These are phyloP conservation scores for Aspergillus affinis DNA, from an alignment of 495 filamentous ascomycete genomes.

Conservation along the genomic window DNA sequence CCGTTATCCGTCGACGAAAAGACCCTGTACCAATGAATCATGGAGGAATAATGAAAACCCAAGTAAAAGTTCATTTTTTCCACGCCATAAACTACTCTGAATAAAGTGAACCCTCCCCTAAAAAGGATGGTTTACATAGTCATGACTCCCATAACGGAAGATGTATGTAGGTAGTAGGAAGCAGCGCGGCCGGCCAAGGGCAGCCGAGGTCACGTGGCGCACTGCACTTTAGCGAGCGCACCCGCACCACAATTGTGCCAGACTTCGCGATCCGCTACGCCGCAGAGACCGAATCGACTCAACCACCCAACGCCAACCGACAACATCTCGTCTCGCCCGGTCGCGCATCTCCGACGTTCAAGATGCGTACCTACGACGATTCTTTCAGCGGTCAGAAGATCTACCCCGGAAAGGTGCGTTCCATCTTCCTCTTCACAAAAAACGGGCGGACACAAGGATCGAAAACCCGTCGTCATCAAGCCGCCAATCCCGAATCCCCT, in stretches of 20 bases:
- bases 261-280: slow-evolving; percentile 32
- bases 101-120: not conserved
- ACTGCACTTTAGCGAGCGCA: slow-evolving; percentile 48
- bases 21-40: not conserved
- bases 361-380: slow-evolving; percentile 98
- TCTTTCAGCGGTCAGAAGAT: slow-evolving; percentile 97
- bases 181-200: slow-evolving; percentile 32
- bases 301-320: slow-evolving; percentile 53
- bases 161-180: slow-evolving; percentile 2
- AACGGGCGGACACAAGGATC: not conserved
- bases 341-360: slow-evolving; percentile 59
- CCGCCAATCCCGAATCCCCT: not conserved
- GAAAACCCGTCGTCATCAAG: slow-evolving; percentile 8
- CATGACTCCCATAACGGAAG: not conserved
- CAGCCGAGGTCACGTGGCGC: slow-evolving; percentile 44
- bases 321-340: slow-evolving; percentile 38
- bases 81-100: not conserved
- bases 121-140: not conserved
- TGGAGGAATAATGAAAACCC: not conserved
- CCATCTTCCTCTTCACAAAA: slow-evolving; percentile 17
- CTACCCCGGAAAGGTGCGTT: slow-evolving; percentile 96
- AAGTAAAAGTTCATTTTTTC: not conserved
- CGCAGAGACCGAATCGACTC: slow-evolving; percentile 47
- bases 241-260: slow-evolving; percentile 51
- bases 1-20: not conserved